A percentile compares a stretch with the other conserved stretches of the same genome.
Conservation (phyloP, 441 rosid species). For the Aquilaria agallochum region DNA sequence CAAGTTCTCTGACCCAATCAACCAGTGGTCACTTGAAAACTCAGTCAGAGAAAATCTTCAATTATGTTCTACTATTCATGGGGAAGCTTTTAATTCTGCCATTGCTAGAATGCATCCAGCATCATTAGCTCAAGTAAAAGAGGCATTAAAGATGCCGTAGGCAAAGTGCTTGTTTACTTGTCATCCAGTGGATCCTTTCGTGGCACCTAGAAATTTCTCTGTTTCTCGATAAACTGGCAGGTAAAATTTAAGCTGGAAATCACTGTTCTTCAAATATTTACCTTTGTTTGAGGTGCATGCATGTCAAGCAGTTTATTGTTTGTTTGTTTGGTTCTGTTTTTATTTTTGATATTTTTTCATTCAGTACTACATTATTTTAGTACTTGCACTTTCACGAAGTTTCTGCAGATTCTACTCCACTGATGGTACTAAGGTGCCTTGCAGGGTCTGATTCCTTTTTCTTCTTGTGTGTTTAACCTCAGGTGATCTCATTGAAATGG, state of each 20-base stretch:
- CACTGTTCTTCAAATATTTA: neutral
- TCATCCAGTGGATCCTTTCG: slow-evolving; percentile 12
- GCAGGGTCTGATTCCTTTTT: neutral
- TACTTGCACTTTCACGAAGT: no score
- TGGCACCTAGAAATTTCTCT: slow-evolving; percentile 9
- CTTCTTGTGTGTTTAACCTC: no score
- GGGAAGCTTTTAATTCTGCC: slow-evolving; percentile 78
- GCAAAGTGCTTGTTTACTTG: slow-evolving; percentile 7
- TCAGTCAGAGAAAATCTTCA: slow-evolving; percentile 85
- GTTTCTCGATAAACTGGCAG: slow-evolving; percentile 12
- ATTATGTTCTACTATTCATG: slow-evolving; percentile 82
- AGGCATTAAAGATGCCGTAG: slow-evolving; percentile 88
- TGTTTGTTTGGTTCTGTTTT: no score
- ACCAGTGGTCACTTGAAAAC: slow-evolving; percentile 75
- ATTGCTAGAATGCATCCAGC: slow-evolving; percentile 85
- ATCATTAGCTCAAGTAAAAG: slow-evolving; percentile 83
- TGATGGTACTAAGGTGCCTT: neutral
- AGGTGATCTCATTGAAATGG: neutral
- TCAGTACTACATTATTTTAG: no score
- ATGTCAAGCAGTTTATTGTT: neutral
- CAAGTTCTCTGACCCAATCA: slow-evolving; percentile 74
- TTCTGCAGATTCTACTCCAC: no score
- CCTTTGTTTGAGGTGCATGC: slow-evolving; percentile 3
- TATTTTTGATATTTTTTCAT: no score
- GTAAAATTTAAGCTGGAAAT: neutral